Evolutionary conservation across 2,329 filamentous ascomycete species (phyloP).

Genomic region (Drechmeria coniospora): DNA sequence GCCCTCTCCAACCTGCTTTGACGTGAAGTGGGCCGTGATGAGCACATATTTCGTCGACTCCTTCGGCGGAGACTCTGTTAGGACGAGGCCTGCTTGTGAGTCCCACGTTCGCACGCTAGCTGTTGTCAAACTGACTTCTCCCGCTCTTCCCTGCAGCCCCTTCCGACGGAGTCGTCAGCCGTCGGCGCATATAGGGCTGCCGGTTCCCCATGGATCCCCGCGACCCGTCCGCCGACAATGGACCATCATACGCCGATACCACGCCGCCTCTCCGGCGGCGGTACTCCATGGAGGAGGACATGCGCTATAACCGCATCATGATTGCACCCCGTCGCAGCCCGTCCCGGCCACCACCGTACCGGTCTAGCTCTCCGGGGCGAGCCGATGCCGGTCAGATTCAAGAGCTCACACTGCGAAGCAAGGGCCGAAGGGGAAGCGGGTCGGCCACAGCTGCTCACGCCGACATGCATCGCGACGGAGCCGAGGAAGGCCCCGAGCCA

Average conservation of each 20-base stretch:
- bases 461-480: no score
- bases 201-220: conserved; percentile 18
- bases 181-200: conserved; percentile 7
- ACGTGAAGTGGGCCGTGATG: conserved; percentile 21
- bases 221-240: conserved; percentile 15
- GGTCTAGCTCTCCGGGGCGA: conserved; percentile 9
- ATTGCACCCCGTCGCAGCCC: conserved; percentile 25
- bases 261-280: conserved; percentile 25
- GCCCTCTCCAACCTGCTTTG: conserved; percentile 7
- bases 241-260: conserved; percentile 14
- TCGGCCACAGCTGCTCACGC: conserved; percentile 6
- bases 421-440: conserved; percentile 7
- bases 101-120: conserved; percentile 2
- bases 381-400: conserved; percentile 2
- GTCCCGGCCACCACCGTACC: conserved; percentile 32
- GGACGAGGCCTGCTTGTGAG: conserved; percentile 1
- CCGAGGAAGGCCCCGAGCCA: conserved; percentile 21
- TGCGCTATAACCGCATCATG: conserved; percentile 37
- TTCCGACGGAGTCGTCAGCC: not conserved
- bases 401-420: no score
- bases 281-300: conserved; percentile 40
- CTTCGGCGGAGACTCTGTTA: conserved; percentile 18
- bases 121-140: not conserved
- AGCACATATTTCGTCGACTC: conserved; percentile 14
- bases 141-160: conserved; percentile 2